Evolutionary conservation across 2,329 filamentous ascomycete genomes (phyloP).

Genomic region (Pestalotiopsis fici): DNA sequence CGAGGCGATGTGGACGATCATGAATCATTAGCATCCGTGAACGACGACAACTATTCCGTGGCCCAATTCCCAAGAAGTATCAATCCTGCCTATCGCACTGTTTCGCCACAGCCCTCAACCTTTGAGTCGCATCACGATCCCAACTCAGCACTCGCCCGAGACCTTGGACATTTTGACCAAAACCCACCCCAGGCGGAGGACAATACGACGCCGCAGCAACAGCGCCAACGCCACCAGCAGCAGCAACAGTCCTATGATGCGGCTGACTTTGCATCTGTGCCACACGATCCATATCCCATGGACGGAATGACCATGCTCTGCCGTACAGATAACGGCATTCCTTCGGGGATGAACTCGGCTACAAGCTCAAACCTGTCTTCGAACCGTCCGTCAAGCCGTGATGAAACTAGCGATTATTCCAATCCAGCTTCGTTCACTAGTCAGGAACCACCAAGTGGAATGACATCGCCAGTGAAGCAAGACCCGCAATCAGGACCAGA

Average conservation of each 20-base stretch:
- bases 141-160: constrained; percentile 69
- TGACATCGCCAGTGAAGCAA: constrained; percentile 73
- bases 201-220: constrained; percentile 38
- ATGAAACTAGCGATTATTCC: constrained; percentile 89
- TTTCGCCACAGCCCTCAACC: constrained; percentile 90
- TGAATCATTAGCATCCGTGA: constrained; percentile 73
- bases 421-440: constrained; percentile 88
- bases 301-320: constrained; percentile 99
- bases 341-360: constrained; percentile 53
- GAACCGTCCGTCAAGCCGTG: constrained; percentile 74
- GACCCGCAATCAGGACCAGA: constrained; percentile 37
- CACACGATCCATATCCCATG: constrained; percentile 90
- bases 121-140: constrained; percentile 92
- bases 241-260: constrained; percentile 48
- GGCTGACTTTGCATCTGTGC: constrained; percentile 68
- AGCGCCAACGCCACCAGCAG: constrained; percentile 38
- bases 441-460: constrained; percentile 74
- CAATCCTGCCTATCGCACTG: constrained; percentile 93
- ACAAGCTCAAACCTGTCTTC: constrained; percentile 50
- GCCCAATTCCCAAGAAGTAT: constrained; percentile 95
- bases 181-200: constrained; percentile 47
- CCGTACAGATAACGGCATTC: constrained; percentile 59
- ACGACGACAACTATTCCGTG: constrained; percentile 89
- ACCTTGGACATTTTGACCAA: constrained; percentile 62
- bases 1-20: constrained; percentile 82